Conservation (phyloP, 202 grass and related monocot species). For the Panicum virgatum region DNA sequence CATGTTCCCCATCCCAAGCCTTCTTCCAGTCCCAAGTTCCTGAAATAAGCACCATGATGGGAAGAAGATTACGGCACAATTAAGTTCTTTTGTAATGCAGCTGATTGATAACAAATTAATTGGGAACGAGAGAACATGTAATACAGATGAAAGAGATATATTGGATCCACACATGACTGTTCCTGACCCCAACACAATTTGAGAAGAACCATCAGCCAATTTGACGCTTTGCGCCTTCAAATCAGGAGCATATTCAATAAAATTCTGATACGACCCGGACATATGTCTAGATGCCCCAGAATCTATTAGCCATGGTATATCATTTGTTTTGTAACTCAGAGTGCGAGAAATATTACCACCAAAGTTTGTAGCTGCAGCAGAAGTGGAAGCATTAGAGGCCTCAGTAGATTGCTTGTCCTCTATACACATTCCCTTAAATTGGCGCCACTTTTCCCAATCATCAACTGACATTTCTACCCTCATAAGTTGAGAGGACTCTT, state of each 20-base stretch:
- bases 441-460: not conserved
- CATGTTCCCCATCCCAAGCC: not conserved
- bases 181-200: not conserved
- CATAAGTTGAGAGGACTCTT: no score
- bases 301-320: no score
- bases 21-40: not conserved
- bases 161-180: not conserved
- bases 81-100: not conserved
- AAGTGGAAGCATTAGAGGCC: no score
- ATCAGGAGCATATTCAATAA: not conserved
- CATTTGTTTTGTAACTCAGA: no score
- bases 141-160: not conserved
- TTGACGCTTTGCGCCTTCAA: not conserved
- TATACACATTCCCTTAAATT: not conserved
- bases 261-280: not conserved
- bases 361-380: not conserved
- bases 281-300: not conserved
- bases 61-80: not conserved
- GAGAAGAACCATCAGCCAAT: not conserved
- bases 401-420: not conserved
- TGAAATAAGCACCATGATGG: not conserved
- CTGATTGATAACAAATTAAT: not conserved
- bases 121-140: not conserved
- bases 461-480: not conserved
- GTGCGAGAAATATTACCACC: no score